These are phyloP conservation scores for Byssochlamys sp. DNA, from an alignment of 2,329 filamentous ascomycete species.

Conservation along the genomic window DNA sequence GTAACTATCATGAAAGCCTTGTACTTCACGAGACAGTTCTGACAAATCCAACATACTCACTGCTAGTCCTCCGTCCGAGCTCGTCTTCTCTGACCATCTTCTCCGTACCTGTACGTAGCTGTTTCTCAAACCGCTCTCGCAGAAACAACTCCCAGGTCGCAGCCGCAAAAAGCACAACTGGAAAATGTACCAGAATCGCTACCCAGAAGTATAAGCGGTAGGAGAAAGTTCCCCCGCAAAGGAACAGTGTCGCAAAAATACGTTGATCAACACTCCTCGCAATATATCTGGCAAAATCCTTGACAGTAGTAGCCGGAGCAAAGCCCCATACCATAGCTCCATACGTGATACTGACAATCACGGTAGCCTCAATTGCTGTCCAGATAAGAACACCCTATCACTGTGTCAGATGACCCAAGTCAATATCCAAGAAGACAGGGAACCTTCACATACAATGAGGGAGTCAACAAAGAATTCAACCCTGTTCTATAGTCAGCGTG, in stretches of 20 bases:
- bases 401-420: background rate
- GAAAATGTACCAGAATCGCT: slow-evolving; percentile 47
- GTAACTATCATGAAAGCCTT: too few relatives aligned
- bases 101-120: slow-evolving; percentile 42
- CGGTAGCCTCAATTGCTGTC: slow-evolving; percentile 48
- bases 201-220: slow-evolving; percentile 43
- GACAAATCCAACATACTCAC: slow-evolving; percentile 2
- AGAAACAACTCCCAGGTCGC: slow-evolving; percentile 47
- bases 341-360: slow-evolving; percentile 49
- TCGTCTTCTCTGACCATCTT: slow-evolving; percentile 37
- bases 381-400: slow-evolving; percentile 46
- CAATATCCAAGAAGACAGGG: background rate
- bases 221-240: slow-evolving; percentile 42
- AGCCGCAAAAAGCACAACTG: slow-evolving; percentile 48
- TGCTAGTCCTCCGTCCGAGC: background rate
- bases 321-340: slow-evolving; percentile 49
- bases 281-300: slow-evolving; percentile 34
- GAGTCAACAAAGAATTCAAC: slow-evolving; percentile 51
- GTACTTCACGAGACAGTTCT: background rate
- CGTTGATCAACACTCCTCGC: slow-evolving; percentile 52
- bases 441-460: slow-evolving; percentile 38
- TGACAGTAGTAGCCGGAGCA: slow-evolving; percentile 45
- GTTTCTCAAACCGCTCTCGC: slow-evolving; percentile 45
- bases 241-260: slow-evolving; percentile 51
- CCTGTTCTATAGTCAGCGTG: background rate